Conservation (phyloP, 2,329 filamentous ascomycete species). For the Apiospora malaysiana region DNA sequence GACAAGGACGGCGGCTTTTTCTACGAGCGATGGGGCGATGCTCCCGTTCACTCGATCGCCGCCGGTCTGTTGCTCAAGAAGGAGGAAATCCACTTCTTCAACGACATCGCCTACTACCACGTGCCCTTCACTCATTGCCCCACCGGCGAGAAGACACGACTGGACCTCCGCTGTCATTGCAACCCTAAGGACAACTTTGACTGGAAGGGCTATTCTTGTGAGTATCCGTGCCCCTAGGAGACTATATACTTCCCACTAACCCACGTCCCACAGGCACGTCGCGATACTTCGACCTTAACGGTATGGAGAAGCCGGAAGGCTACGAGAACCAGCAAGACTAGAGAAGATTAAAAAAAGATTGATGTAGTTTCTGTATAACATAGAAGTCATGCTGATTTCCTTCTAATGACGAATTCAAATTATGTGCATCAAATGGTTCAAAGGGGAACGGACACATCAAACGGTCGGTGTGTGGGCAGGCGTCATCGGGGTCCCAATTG, state of each 20-base stretch:
- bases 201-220: constrained; percentile 98
- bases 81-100: constrained; percentile 97
- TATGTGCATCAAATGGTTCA: constrained; percentile 17
- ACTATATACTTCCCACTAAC: constrained; percentile 26
- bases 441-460: constrained; percentile 20
- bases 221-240: constrained; percentile 44
- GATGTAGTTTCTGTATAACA: constrained; percentile 21
- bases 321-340: constrained; percentile 71
- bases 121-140: constrained; percentile 98
- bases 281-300: constrained; percentile 84
- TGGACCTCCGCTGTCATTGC: constrained; percentile 91
- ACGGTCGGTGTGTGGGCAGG: constrained; percentile 16
- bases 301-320: constrained; percentile 81
- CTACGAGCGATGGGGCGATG: constrained; percentile 98
- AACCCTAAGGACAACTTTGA: constrained; percentile 98
- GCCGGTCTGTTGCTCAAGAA: constrained; percentile 87
- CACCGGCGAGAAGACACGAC: constrained; percentile 81
- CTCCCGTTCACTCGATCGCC: constrained; percentile 97
- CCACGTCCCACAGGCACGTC: constrained; percentile 68
- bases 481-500: constrained; percentile 17
- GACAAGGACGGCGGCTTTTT: constrained; percentile 96
- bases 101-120: constrained; percentile 98
- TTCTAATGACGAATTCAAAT: constrained; percentile 13
- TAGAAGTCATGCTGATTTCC: constrained; percentile 18
- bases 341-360: not conserved